phyloP scores from a whole-genome alignment of 2,329 filamentous ascomycete species.

The Rhynchosporium agropyri region DNA sequence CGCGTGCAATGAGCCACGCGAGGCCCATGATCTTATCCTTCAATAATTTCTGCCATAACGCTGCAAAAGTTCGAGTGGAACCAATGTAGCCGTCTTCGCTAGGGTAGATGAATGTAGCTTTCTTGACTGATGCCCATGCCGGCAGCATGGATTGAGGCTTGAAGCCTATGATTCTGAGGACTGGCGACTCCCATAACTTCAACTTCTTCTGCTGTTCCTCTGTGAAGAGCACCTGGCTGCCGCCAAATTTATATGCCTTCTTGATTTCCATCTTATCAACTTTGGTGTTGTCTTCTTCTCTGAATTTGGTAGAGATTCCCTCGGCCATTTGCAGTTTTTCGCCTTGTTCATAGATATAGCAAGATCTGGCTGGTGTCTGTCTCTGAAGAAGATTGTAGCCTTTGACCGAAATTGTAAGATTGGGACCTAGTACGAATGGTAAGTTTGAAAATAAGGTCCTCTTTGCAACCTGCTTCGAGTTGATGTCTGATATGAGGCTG shows the following conservation, averaged over 20 bases:
- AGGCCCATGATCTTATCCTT: conserved; percentile 79
- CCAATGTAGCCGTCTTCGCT: conserved; percentile 88
- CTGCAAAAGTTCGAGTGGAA: conserved; percentile 89
- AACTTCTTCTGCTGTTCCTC: conserved; percentile 80
- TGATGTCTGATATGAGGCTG: conserved; percentile 83
- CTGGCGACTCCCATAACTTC: conserved; percentile 77
- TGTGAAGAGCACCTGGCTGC: conserved; percentile 83
- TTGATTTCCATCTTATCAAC: conserved; percentile 82
- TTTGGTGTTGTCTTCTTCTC: neutral
- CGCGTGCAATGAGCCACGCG: conserved; percentile 85
- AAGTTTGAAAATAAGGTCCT: conserved; percentile 84
- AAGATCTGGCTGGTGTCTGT: conserved; percentile 78
- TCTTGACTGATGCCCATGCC: conserved; percentile 82
- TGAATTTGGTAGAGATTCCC: conserved; percentile 70
- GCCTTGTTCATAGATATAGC: conserved; percentile 86
- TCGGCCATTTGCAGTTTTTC: conserved; percentile 80
- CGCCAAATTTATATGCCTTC: conserved; percentile 95
- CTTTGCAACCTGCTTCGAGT: conserved; percentile 85
- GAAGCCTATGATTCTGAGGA: conserved; percentile 91
- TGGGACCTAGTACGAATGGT: conserved; percentile 84
- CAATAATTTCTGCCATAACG: conserved; percentile 84
- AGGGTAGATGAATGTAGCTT: conserved; percentile 91
- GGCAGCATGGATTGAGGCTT: conserved; percentile 77
- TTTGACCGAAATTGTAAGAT: conserved; percentile 84
- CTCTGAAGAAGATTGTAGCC: conserved; percentile 88